Conservation (phyloP, 2,329 filamentous ascomycete genomes). For the Dactylonectria estremocensis region DNA sequence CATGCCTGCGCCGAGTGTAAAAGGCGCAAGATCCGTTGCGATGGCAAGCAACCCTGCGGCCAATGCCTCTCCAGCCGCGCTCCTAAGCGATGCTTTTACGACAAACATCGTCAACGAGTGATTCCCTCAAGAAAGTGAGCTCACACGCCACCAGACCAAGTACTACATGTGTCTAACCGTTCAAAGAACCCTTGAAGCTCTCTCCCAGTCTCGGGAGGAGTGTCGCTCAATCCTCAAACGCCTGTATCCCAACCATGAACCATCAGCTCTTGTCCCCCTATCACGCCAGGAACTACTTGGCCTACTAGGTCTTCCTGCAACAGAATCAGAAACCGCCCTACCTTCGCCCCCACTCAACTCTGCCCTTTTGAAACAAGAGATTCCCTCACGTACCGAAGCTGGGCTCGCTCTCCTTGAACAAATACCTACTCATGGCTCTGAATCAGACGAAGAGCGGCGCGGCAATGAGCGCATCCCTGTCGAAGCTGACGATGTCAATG, state of each 20-base stretch:
- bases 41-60: slow-evolving; percentile 85
- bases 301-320: slow-evolving; percentile 65
- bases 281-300: slow-evolving; percentile 73
- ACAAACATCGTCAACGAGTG: slow-evolving; percentile 83
- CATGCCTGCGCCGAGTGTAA: slow-evolving; percentile 84
- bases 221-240: slow-evolving; percentile 74
- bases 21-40: slow-evolving; percentile 86
- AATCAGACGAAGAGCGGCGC: slow-evolving; percentile 27
- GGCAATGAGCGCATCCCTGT: slow-evolving; percentile 16
- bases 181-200: slow-evolving; percentile 71
- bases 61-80: slow-evolving; percentile 88
- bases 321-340: slow-evolving; percentile 60
- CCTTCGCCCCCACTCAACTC: slow-evolving; percentile 69
- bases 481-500: slow-evolving; percentile 52
- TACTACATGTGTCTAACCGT: slow-evolving; percentile 27
- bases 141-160: slow-evolving; percentile 28
- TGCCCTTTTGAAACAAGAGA: slow-evolving; percentile 63
- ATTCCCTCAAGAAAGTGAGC: slow-evolving; percentile 84
- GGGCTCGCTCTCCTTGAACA: slow-evolving; percentile 54
- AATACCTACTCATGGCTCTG: slow-evolving; percentile 18
- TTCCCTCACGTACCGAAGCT: slow-evolving; percentile 66
- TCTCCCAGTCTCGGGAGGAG: slow-evolving; percentile 77
- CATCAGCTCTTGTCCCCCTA: slow-evolving; percentile 66
- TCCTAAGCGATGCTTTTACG: slow-evolving; percentile 84
- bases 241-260: slow-evolving; percentile 72